Conservation (phyloP, 2,329 filamentous ascomycete species). For the Knufia fluminis region DNA sequence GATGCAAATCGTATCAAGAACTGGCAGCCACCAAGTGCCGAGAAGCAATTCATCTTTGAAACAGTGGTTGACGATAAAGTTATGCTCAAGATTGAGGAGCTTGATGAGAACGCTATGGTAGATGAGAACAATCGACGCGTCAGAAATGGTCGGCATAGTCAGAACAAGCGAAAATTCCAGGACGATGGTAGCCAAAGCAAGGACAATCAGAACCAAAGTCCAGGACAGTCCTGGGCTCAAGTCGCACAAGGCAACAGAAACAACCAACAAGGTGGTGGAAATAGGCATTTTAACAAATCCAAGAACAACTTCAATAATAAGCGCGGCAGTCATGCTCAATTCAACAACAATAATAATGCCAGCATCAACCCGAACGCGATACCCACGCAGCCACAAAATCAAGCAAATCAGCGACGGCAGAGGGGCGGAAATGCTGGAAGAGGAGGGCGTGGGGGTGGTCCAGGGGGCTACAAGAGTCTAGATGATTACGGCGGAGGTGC, state of each 20-base stretch:
- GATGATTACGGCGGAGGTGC: conserved; percentile 45
- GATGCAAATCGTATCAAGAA: conserved; percentile 74
- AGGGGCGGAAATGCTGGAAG: neutral
- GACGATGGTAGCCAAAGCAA: conserved; percentile 39
- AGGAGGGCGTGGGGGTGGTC: conserved; percentile 13
- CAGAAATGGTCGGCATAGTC: conserved; percentile 43
- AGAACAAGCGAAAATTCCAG: conserved; percentile 50
- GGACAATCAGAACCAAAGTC: conserved; percentile 28
- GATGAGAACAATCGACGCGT: conserved; percentile 32
- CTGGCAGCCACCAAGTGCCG: conserved; percentile 67
- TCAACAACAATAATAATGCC: conserved; percentile 15
- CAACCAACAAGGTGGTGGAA: conserved; percentile 4
- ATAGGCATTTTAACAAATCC: conserved; percentile 3
- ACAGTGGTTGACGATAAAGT: conserved; percentile 81
- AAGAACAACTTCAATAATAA: conserved; percentile 9
- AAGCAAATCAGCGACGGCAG: conserved; percentile 9
- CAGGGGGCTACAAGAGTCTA: conserved; percentile 54
- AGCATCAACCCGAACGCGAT: conserved; percentile 13
- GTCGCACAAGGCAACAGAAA: conserved; percentile 7
- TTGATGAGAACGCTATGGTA: conserved; percentile 34
- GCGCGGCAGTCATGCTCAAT: conserved; percentile 10
- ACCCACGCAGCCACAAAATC: conserved; percentile 10
- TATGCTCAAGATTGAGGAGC: conserved; percentile 68
- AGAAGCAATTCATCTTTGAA: conserved; percentile 67
- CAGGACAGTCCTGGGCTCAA: conserved; percentile 12